These are phyloP conservation scores for Mortierella claussenii DNA, from an alignment of 192 early-diverging fungal species.

Conservation along the genomic window DNA sequence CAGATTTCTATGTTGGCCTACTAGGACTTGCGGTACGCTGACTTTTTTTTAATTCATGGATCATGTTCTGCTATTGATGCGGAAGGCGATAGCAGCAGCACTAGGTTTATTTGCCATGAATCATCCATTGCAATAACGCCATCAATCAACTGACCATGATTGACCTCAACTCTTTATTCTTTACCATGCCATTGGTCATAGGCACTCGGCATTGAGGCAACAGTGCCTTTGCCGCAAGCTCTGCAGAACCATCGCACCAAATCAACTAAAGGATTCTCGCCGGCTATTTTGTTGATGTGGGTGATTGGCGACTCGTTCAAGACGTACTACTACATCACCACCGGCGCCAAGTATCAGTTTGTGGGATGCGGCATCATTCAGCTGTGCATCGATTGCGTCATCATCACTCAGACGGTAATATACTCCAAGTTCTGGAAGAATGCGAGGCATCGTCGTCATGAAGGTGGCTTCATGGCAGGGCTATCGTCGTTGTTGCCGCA, in stretches of 20 bases:
- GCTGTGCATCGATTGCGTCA: conserved; percentile 60
- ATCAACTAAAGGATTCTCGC: conserved; percentile 64
- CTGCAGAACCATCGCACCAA: conserved; percentile 55
- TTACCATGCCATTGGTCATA: conserved; percentile 2
- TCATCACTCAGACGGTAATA: conserved; percentile 62
- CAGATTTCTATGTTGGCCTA: conserved; percentile 38
- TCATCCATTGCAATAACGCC: not conserved
- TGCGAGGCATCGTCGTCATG: not conserved
- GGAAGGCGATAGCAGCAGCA: too few relatives aligned
- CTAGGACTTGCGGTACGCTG: conserved; percentile 40
- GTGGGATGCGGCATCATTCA: conserved; percentile 65
- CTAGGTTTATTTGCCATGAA: not conserved
- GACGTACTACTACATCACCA: conserved; percentile 65
- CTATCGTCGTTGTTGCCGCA: not conserved
- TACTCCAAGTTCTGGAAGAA: conserved; percentile 54
- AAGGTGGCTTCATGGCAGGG: not conserved
- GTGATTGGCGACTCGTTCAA: conserved; percentile 68
- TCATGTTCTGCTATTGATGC: not conserved
- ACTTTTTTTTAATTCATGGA: not conserved
- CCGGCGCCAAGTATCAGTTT: conserved; percentile 62
- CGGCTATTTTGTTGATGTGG: conserved; percentile 57
- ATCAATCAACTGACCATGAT: too few relatives aligned
- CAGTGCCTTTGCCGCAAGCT: conserved; percentile 68
- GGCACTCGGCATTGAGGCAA: conserved; percentile 66
- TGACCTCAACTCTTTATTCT: conserved; percentile 3